Percentiles rank a stretch among this genome's conserved stretches.
These are phyloP conservation scores for Elasticomyces elasticus DNA, from an alignment of 495 filamentous ascomycete species.

Conservation along the genomic window DNA sequence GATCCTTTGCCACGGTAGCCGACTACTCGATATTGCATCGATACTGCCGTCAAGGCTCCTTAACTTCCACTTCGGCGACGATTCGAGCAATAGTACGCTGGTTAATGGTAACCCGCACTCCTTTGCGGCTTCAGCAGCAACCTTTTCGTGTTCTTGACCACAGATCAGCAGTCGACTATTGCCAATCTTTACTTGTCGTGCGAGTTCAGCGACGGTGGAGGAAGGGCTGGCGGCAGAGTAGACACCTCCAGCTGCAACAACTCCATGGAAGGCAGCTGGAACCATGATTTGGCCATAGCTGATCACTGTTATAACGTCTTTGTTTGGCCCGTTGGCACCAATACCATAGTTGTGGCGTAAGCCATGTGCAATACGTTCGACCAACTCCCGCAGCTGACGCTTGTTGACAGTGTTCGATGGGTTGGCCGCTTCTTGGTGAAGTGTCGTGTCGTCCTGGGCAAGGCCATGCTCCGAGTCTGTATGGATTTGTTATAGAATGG, in stretches of 20 bases:
- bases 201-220: conserved; percentile 37
- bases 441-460: conserved; percentile 29
- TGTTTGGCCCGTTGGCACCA: conserved; percentile 37
- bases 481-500: background rate
- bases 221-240: conserved; percentile 38
- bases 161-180: conserved; percentile 19
- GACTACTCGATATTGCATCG: conserved; percentile 16
- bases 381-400: conserved; percentile 34
- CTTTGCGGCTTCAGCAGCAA: conserved; percentile 21
- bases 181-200: conserved; percentile 34
- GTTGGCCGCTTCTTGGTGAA: conserved; percentile 40
- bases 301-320: conserved; percentile 43
- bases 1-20: conserved; percentile 38
- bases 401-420: conserved; percentile 41
- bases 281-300: conserved; percentile 41
- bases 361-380: conserved; percentile 38
- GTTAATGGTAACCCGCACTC: conserved; percentile 10
- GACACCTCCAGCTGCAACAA: conserved; percentile 43
- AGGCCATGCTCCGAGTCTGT: conserved; percentile 22
- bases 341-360: conserved; percentile 41
- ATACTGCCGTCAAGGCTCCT: conserved; percentile 8
- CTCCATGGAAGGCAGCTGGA: conserved; percentile 39
- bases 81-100: conserved; percentile 21
- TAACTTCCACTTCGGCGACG: conserved; percentile 16
- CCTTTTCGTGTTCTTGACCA: conserved; percentile 18